These are phyloP conservation scores for Cryptococcus sp. DNA, from an alignment of 1,284 basidiomycete genomes.

Conservation along the genomic window DNA sequence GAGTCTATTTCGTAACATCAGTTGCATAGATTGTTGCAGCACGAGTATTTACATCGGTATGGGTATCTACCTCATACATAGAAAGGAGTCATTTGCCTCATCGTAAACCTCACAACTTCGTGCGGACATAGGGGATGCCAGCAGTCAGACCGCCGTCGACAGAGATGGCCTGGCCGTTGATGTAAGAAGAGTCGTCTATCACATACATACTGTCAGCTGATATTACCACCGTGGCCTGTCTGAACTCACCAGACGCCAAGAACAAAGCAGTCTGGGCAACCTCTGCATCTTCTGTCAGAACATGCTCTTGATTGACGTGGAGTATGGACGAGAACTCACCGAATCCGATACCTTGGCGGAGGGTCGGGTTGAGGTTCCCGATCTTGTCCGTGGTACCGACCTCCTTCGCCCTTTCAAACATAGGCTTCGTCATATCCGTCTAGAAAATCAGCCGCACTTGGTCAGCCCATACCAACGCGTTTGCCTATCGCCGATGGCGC, in stretches of 20 bases:
- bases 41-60: too few relatives aligned
- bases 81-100: too few relatives aligned
- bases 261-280: conserved; percentile 81
- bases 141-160: conserved; percentile 81
- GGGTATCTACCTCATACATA: too few relatives aligned
- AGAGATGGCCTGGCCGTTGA: conserved; percentile 83
- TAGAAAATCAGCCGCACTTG: not conserved
- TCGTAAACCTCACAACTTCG: not conserved
- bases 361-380: conserved; percentile 80
- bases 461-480: too few relatives aligned
- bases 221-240: not conserved
- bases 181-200: conserved; percentile 81
- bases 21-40: too few relatives aligned
- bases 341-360: conserved; percentile 64
- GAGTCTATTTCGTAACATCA: too few relatives aligned
- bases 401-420: conserved; percentile 72
- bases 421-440: conserved; percentile 56
- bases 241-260: conserved; percentile 70
- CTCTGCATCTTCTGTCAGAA: conserved; percentile 41
- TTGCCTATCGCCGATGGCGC: conserved; percentile 7
- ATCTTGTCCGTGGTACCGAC: conserved; percentile 71
- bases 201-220: not conserved
- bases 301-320: not conserved
- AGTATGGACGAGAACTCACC: conserved; percentile 19
- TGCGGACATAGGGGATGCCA: conserved; percentile 58